Evolutionary conservation across 148 eudicot species (phyloP), one percentile per base, ranked within the genome.

Genomic region (Tetragonia tetragonoides): DNA sequence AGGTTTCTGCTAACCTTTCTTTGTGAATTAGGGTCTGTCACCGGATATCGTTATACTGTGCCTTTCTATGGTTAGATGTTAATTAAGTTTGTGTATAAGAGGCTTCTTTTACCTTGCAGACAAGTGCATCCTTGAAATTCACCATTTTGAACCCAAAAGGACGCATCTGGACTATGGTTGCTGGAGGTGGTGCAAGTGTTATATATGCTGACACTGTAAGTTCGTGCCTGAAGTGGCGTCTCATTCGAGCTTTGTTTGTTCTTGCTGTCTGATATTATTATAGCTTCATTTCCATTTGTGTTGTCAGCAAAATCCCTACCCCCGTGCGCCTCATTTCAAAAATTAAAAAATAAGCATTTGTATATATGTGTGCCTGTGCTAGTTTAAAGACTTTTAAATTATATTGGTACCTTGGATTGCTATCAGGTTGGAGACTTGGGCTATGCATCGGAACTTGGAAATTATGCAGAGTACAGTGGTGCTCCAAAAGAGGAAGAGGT

Each of bases 111-210:
- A 56, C 20, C 17, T 81, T 87, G 85, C 87, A 93, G 97, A 93
- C 97, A 16, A 93, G 95, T 86, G 93, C 97, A 66, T 93, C 95
- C 34, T 79, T 93, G 85, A 93, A 93, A 79, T 90, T 93, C 66
- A 93, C 97, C 11, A 84, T 93, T 54, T 81, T 93, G 85, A 93
- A 93, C 84, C 89, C 93, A 17, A 93, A 88, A 73, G 97, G 97
- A 79, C 91, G 97, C 47, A 93, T 93, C 61, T 93, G 95, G 97
- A 92, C 97, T 7, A 92, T 92, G 97, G 97, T 93, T 16, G 97
- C 95, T 82, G 97, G 97, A 56, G 97, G 97, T 73, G 97, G 97
- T 66, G 95, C 97, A 28, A 93, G 97, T 85, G 97, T 93, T n/a
- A 93, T 93, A 66, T 93, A 93, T 83, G 94, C 94, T 44, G 97